phyloP scores from a whole-genome alignment of 139 green algal genomes.

The Picochlorum sp. region DNA sequence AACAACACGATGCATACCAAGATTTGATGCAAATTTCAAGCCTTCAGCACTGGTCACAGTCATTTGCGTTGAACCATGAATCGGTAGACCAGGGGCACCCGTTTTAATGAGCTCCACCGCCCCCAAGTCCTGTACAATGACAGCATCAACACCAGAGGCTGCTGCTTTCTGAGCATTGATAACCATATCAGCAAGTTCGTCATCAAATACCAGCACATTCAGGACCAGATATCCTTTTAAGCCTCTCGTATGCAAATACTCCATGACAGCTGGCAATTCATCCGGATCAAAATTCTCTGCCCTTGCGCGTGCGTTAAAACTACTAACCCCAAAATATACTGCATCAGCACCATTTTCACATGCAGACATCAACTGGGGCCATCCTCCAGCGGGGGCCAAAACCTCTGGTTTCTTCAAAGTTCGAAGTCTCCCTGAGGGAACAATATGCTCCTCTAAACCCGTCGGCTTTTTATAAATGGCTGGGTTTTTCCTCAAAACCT shows the following conservation, averaged over 20 bases:
- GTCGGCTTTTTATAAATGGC: too few species aligned
- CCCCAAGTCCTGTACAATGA: conserved; percentile 80
- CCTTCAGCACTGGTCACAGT: conserved; percentile 54
- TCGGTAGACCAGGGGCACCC: conserved; percentile 50
- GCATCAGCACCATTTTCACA: conserved; percentile 73
- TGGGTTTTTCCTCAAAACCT: too few species aligned
- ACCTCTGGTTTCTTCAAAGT: conserved; percentile 43
- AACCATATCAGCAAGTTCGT: conserved; percentile 46
- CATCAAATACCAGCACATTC: conserved; percentile 76
- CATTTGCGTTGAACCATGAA: conserved; percentile 74
- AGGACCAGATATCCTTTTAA: conserved; percentile 63
- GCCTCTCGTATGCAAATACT: conserved; percentile 55
- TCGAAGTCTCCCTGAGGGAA: background rate
- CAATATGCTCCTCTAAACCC: background rate
- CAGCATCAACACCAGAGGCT: conserved; percentile 60
- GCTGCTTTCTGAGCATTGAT: conserved; percentile 35
- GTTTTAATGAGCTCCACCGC: conserved; percentile 48
- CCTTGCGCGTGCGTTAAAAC: conserved; percentile 47
- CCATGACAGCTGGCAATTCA: conserved; percentile 65
- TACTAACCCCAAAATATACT: conserved; percentile 69
- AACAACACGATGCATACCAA: conserved; percentile 61
- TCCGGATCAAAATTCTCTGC: conserved; percentile 64
- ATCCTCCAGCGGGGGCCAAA: conserved; percentile 65
- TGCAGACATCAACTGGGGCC: conserved; percentile 67
- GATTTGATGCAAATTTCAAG: conserved; percentile 39